Evolutionary conservation across 2,329 filamentous ascomycete species (phyloP).

Genomic region (Simplicillium sp.): DNA sequence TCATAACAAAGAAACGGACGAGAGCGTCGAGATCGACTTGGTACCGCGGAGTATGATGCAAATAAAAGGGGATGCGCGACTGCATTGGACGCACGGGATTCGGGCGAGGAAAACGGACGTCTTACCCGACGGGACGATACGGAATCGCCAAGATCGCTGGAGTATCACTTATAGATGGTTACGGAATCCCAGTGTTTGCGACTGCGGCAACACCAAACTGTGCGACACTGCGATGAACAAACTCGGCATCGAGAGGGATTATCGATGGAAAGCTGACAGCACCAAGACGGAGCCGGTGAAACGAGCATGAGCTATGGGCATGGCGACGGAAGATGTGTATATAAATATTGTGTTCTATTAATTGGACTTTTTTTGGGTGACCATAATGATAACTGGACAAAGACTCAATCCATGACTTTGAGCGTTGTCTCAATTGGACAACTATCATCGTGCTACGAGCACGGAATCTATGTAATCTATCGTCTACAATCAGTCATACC

Average conservation of each 20-base stretch:
- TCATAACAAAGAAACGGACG: slow-evolving; percentile 14
- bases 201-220: slow-evolving; percentile 37
- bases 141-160: slow-evolving; percentile 35
- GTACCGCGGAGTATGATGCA: slow-evolving; percentile 38
- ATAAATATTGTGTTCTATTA: too few species aligned
- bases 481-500: not conserved
- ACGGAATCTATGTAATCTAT: too few species aligned
- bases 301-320: too few species aligned
- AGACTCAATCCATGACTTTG: too few species aligned
- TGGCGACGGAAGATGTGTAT: too few species aligned
- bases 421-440: too few species aligned
- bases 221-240: slow-evolving; percentile 42
- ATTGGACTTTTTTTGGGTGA: too few species aligned
- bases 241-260: slow-evolving; percentile 37
- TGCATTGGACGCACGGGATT: slow-evolving; percentile 49
- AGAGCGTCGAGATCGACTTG: slow-evolving; percentile 34
- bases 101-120: slow-evolving; percentile 42
- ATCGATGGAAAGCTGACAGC: slow-evolving; percentile 30
- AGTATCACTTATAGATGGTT: slow-evolving; percentile 48
- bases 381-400: too few species aligned
- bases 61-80: slow-evolving; percentile 37
- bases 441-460: too few species aligned
- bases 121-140: slow-evolving; percentile 32
- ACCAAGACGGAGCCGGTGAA: too few species aligned
- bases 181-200: slow-evolving; percentile 32